These are phyloP conservation scores for Metarhizium anisopliae DNA, from an alignment of 2,329 filamentous ascomycete species.

Conservation along the genomic window DNA sequence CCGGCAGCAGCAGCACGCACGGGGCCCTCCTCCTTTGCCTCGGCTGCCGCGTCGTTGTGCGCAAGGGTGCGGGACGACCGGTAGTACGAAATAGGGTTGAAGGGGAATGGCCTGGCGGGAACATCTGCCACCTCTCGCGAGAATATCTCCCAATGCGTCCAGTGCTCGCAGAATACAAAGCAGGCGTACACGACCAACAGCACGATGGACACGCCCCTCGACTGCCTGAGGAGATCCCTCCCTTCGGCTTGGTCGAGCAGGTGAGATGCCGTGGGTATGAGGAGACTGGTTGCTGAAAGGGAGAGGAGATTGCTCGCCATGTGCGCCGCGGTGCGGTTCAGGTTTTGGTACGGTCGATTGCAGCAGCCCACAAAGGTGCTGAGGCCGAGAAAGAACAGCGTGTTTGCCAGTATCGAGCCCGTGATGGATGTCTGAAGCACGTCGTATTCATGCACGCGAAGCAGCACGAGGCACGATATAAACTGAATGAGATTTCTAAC, in stretches of 20 bases:
- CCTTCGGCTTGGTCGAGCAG: neutral
- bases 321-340: constrained; percentile 1
- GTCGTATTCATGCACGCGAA: neutral
- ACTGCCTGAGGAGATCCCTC: neutral
- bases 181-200: neutral
- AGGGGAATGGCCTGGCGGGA: neutral
- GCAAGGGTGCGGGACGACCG: neutral
- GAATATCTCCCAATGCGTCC: neutral
- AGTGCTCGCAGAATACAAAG: neutral
- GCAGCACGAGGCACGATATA: neutral
- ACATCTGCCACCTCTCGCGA: neutral
- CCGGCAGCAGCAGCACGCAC: too few species aligned
- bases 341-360: neutral
- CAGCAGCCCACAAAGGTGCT: neutral
- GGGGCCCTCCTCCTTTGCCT: too few species aligned
- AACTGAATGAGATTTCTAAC: neutral
- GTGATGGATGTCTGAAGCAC: neutral
- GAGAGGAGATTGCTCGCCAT: neutral
- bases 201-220: neutral
- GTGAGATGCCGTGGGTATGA: neutral
- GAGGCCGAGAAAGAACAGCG: neutral
- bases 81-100: neutral
- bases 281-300: neutral
- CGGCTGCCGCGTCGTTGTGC: neutral
- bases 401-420: neutral